Base-by-base conservation (phyloP, 768 basidiomycete species). In the Crassisporium funariophilum region DNA sequence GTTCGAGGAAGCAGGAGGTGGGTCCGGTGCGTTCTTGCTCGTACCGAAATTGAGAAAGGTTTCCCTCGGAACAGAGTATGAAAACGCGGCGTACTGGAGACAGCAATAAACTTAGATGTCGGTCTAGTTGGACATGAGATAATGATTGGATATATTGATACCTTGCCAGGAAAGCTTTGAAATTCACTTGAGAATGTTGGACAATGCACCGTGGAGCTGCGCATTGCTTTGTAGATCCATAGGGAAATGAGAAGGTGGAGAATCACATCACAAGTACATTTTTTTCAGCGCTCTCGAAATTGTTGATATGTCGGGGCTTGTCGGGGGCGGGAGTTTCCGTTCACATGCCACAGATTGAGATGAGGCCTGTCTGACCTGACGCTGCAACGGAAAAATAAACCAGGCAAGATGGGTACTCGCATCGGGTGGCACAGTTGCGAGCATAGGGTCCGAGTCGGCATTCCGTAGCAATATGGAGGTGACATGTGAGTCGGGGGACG, bases 151-250 rank as follows among this genome's bases (percentile, higher is more conserved):
- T n/a, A n/a, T n/a, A n/a, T n/a, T n/a, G n/a, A n/a, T n/a, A n/a
- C n/a, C n/a, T n/a, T n/a, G n/a, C n/a, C n/a, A n/a, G n/a, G n/a
- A n/a, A n/a, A n/a, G n/a, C n/a, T n/a, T n/a, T n/a, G n/a, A n/a
- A n/a, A n/a, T 41, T 29, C 15, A 20, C 21, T 16, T 36, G 19
- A 12, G 15, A 23, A 16, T 52, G 43, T 45, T 44, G 49, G 41
- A 29, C 31, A 47, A 46, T 38, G 41, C 44, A 44, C 35, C 27
- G 43, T 52, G 27, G 29, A 35, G 43, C 44, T 50, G 38, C 34
- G 41, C 41, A 42, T 40, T 31, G 40, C 19, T 17, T 55, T 56
- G 55, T 53, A 39, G 55, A 56, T 56, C 55, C 55, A 56, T 45
- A 39, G 45, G 55, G 51, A 36, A 50, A 53, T 43, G 24, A 34